Evolutionary conservation across 148 eudicot genomes (phyloP).

Genomic region (Chenopodium quinoa): DNA sequence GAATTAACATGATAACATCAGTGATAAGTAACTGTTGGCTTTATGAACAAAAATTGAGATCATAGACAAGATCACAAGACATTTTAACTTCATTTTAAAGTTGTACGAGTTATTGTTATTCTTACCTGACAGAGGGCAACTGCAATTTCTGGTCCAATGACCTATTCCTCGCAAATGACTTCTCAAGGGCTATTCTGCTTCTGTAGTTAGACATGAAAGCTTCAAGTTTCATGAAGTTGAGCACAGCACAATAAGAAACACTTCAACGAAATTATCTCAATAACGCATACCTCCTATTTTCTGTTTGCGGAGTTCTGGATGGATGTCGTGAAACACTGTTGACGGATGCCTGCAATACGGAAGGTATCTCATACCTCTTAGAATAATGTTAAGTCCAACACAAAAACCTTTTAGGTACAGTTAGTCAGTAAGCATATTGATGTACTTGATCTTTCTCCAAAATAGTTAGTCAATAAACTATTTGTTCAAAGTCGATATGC

Average conservation of each 20-base stretch:
- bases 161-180: constrained; percentile 36
- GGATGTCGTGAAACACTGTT: constrained; percentile 32
- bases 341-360: constrained; percentile 46
- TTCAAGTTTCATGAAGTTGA: not conserved
- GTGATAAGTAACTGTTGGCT: not conserved
- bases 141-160: constrained; percentile 36
- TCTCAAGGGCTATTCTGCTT: constrained; percentile 33
- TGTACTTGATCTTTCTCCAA: too few relatives aligned
- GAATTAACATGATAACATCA: not conserved
- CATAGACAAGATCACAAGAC: not conserved
- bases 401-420: not conserved
- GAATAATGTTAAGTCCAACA: not conserved
- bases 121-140: constrained; percentile 40
- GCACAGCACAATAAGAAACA: not conserved
- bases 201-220: constrained; percentile 17
- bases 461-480: not conserved
- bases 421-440: too few relatives aligned
- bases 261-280: not conserved
- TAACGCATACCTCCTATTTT: constrained; percentile 41
- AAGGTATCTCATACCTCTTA: constrained; percentile 2
- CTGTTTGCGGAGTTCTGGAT: constrained; percentile 38
- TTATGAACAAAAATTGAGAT: constrained; percentile 1
- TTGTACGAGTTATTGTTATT: constrained; percentile 8
- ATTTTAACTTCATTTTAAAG: not conserved
- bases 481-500: not conserved